phyloP scores from a whole-genome alignment of 805 yeast species.

The Wickerhamiella azyma region DNA sequence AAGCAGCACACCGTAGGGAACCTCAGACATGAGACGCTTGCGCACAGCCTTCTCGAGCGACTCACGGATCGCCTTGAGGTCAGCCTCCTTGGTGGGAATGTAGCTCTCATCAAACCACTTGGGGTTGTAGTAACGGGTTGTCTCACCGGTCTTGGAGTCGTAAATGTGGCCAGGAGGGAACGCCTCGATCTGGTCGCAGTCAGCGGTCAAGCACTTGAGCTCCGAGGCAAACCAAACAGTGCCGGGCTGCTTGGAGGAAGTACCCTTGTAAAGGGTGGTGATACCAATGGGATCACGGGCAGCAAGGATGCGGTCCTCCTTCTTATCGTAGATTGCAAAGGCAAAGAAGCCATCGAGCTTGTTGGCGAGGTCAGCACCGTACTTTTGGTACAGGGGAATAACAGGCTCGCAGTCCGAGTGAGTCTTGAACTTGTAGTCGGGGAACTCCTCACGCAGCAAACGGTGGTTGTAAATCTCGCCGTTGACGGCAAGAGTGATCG shows the following conservation, averaged over 20 bases:
- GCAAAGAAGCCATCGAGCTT: slow-evolving; percentile 97
- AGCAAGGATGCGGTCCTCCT: slow-evolving; percentile 77
- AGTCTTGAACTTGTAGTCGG: slow-evolving; percentile 67
- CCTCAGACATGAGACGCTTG: slow-evolving; percentile 99
- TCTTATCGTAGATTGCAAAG: slow-evolving; percentile 75
- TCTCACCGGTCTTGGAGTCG: slow-evolving; percentile 77
- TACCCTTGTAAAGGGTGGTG: slow-evolving; percentile 92
- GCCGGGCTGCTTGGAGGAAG: slow-evolving; percentile 49
- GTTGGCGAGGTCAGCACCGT: slow-evolving; percentile 83
- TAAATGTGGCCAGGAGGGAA: slow-evolving; percentile 99
- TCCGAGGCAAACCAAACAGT: slow-evolving; percentile 87
- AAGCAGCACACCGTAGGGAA: slow-evolving; percentile 92
- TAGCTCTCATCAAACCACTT: slow-evolving; percentile 80
- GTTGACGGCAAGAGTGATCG: slow-evolving; percentile 71
- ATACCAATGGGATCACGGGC: slow-evolving; percentile 98
- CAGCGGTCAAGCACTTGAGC: slow-evolving; percentile 83
- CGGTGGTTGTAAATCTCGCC: slow-evolving; percentile 98
- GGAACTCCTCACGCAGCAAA: slow-evolving; percentile 61
- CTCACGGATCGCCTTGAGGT: slow-evolving; percentile 57
- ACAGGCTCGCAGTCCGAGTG: slow-evolving; percentile 95
- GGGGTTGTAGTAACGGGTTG: slow-evolving; percentile 83
- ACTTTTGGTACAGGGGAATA: slow-evolving; percentile 79
- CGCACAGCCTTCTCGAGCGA: slow-evolving; percentile 87
- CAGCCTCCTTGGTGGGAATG: slow-evolving; percentile 66
- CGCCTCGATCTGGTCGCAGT: slow-evolving; percentile 81